Evolutionary conservation across 148 eudicot genomes (phyloP), one percentile per base, ranked within the genome.

Genomic region (Nyssa sinensis): DNA sequence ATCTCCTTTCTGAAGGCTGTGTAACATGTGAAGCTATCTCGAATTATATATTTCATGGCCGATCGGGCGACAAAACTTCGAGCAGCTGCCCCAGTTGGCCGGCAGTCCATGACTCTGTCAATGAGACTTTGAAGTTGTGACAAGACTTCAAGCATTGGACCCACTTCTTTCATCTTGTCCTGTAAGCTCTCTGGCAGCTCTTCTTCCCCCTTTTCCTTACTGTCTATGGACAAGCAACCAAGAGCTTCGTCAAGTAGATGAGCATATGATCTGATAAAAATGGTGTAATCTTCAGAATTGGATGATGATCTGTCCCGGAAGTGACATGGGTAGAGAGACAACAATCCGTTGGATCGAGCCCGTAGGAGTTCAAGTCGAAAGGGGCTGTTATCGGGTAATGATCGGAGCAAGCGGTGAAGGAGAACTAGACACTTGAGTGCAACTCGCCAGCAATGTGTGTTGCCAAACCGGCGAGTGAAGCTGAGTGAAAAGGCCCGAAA

Each of bases 401-500:
- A 64, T 1, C 72, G 68, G 32, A 82, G 74, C 28, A 82, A 65
- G 23, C 84, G 80, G 32, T 85, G 88, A 64, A 85, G 88, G 51
- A 85, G 88, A 41, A 80, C 62, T 7, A 85, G 74, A n/a, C 85
- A 85, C 33, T 85, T 85, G 16, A 85, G 62, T 16, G 88, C 85
- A 28, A 82, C 88, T 51, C 83, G 63, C 88, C 85, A 85, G 60
- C 79, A 79, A 5, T 62, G 29, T 0, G 88, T 85, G 41, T 72
- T 79, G 62, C 66, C 67, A 64, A 85, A 85, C 7, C 88, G 62
- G 0, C 73, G 74, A 17, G 72, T 44, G 69, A 85, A 82, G 64
- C 72, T 62, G 13, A 82, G 51, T 0, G 81, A 69, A 44, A 81
- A 85, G 16, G 76, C 71, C 1, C 77, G 73, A 41, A 76, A 70